Conservation (phyloP, 176 grass and related monocot genomes). For the Elymus sibiricus region DNA sequence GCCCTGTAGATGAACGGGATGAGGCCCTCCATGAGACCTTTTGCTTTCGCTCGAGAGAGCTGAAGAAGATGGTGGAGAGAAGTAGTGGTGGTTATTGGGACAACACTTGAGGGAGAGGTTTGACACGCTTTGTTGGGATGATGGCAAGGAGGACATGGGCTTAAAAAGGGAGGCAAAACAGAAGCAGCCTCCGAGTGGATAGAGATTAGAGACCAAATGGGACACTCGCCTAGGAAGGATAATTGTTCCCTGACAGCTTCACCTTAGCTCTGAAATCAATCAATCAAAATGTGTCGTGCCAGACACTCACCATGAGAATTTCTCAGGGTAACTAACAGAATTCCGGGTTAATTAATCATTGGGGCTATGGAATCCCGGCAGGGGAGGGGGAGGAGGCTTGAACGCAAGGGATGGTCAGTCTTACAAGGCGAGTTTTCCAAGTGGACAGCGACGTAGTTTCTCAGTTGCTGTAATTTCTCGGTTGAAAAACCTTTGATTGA, state of each 20-base stretch:
- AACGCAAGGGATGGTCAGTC: conserved; percentile 53
- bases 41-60: conserved; percentile 9
- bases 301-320: background rate
- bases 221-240: conserved; percentile 1
- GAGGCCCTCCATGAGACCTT: conserved; percentile 60
- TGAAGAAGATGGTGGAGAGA: conserved; percentile 20
- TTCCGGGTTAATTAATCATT: background rate
- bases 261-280: background rate
- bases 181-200: conserved; percentile 31
- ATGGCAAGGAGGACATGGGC: background rate
- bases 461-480: background rate
- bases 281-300: background rate
- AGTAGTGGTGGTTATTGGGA: background rate
- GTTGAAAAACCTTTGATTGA: background rate
- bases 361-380: background rate
- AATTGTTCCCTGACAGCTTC: conserved; percentile 7
- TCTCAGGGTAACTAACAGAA: too few species aligned
- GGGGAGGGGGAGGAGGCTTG: conserved; percentile 32
- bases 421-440: conserved; percentile 52
- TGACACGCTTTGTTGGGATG: background rate
- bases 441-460: conserved; percentile 26
- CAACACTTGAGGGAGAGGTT: background rate
- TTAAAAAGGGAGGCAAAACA: conserved; percentile 50
- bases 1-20: conserved; percentile 89
- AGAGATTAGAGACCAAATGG: conserved; percentile 27